A percentile compares a stretch with the other conserved stretches of the same genome.
Evolutionary conservation across 2,329 filamentous ascomycete genomes (phyloP).

Genomic region (Ophiostoma sp.): DNA sequence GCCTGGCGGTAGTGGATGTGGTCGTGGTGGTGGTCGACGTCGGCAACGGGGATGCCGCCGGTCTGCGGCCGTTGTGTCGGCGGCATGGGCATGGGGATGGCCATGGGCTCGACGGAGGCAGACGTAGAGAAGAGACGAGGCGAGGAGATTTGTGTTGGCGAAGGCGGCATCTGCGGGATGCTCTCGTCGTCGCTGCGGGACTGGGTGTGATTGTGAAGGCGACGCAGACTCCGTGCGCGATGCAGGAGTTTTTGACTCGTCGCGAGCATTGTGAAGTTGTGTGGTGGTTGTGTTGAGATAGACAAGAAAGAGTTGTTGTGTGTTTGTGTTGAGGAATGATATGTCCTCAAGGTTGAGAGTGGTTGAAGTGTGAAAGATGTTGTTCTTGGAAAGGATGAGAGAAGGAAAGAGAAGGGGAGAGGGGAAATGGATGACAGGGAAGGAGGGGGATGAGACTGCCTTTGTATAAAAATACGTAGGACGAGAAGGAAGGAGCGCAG

Average conservation of each 20-base stretch:
- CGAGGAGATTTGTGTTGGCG: background rate
- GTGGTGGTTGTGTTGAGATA: background rate
- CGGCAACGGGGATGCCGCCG: background rate
- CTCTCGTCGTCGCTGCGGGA: slow-evolving; percentile 7
- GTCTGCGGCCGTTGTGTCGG: slow-evolving; percentile 6
- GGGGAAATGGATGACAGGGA: background rate
- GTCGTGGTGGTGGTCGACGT: slow-evolving; percentile 6
- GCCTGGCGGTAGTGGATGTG: slow-evolving; percentile 27
- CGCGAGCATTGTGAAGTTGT: slow-evolving; percentile 19
- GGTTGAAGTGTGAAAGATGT: background rate
- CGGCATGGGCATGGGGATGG: slow-evolving; percentile 24
- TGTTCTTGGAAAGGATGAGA: background rate
- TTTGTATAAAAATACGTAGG: slow-evolving; percentile 21
- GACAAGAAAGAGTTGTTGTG: background rate
- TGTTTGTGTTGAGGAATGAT: background rate
- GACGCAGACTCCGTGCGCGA: slow-evolving; percentile 28
- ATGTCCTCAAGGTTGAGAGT: background rate
- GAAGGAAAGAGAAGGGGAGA: background rate
- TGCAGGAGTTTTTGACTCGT: slow-evolving; percentile 28
- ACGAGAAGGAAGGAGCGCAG: slow-evolving; percentile 1
- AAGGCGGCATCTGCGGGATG: slow-evolving; percentile 20
- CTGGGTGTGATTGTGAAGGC: slow-evolving; percentile 21
- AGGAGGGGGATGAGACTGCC: slow-evolving; percentile 22
- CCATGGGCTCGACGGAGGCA: background rate
- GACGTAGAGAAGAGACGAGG: background rate